Evolutionary conservation across 202 grass and related monocot species (phyloP).

Genomic region (Zoysia matrella): DNA sequence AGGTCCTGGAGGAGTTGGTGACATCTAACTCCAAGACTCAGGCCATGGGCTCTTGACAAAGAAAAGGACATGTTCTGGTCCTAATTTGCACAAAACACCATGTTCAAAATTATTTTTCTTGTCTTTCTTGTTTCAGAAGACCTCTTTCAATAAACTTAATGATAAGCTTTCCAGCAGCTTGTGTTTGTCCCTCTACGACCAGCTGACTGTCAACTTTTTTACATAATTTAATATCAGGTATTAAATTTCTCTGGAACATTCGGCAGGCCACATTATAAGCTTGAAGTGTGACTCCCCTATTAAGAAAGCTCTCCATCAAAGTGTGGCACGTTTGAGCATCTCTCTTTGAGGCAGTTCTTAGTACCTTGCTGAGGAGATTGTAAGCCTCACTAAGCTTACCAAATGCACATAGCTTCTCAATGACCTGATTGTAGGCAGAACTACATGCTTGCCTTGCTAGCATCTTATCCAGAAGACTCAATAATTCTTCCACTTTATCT

Average conservation of each 20-base stretch:
- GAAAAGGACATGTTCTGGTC: neutral
- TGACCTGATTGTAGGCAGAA: slow-evolving; percentile 83
- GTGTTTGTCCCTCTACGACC: slow-evolving; percentile 42
- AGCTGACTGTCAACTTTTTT: slow-evolving; percentile 61
- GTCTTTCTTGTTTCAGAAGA: slow-evolving; percentile 47
- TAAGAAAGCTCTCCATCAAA: slow-evolving; percentile 82
- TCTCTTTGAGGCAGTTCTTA: slow-evolving; percentile 78
- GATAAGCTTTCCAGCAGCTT: slow-evolving; percentile 62
- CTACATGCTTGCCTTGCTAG: slow-evolving; percentile 61
- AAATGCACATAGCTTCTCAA: slow-evolving; percentile 84
- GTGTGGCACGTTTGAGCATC: slow-evolving; percentile 77
- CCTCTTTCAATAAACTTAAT: slow-evolving; percentile 90
- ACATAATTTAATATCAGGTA: slow-evolving; percentile 80
- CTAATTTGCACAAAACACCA: neutral
- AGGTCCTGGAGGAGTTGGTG: slow-evolving; percentile 12
- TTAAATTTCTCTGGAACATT: slow-evolving; percentile 81
- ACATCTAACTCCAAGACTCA: neutral
- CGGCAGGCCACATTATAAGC: slow-evolving; percentile 84
- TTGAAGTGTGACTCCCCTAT: slow-evolving; percentile 54
- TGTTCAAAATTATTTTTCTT: slow-evolving; percentile 42
- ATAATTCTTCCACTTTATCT: slow-evolving; percentile 72
- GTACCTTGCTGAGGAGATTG: slow-evolving; percentile 67
- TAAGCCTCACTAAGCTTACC: slow-evolving; percentile 79
- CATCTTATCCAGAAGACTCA: slow-evolving; percentile 81
- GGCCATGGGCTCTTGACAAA: neutral